Evolutionary conservation across 345 rosid genomes (phyloP).

Genomic region (Moringa oleifera): DNA sequence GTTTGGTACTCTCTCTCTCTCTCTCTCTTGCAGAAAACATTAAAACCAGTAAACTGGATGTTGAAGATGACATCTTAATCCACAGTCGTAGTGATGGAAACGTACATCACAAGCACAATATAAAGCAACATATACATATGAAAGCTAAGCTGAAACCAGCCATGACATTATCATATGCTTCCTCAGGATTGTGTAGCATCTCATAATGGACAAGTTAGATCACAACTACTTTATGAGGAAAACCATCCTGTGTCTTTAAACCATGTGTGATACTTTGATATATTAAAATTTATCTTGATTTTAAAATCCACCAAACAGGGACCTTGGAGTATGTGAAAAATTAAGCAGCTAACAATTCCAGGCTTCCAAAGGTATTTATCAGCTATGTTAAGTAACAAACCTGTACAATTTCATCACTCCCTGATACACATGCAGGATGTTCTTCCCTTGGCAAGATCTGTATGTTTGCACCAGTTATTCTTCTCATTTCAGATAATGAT

Average conservation of each 20-base stretch:
- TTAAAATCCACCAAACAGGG: neutral
- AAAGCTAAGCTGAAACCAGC: too few species aligned
- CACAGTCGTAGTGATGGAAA: too few species aligned
- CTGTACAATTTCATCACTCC: conserved; percentile 74
- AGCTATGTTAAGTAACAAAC: conserved; percentile 30
- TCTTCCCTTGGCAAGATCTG: conserved; percentile 70
- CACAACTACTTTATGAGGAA: neutral
- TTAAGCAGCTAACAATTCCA: conserved; percentile 7
- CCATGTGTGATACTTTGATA: neutral
- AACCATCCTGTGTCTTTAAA: neutral
- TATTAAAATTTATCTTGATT: too few species aligned
- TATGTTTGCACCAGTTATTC: conserved; percentile 68
- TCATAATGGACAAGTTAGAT: too few species aligned
- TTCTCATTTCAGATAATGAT: conserved; percentile 67
- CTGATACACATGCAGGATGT: conserved; percentile 51
- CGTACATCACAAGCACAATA: too few species aligned
- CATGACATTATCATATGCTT: too few species aligned
- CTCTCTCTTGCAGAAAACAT: neutral
- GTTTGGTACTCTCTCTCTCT: conserved; percentile 2
- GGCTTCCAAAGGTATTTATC: conserved; percentile 9
- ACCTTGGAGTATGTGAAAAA: conserved; percentile 1
- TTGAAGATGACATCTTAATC: too few species aligned
- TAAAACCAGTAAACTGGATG: neutral
- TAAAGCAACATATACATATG: too few species aligned
- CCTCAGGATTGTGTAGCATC: neutral